Percentiles rank a stretch among this genome's conserved stretches.
phyloP scores from a whole-genome alignment of 2,329 filamentous ascomycete genomes.

The Colletotrichum eleusines region DNA sequence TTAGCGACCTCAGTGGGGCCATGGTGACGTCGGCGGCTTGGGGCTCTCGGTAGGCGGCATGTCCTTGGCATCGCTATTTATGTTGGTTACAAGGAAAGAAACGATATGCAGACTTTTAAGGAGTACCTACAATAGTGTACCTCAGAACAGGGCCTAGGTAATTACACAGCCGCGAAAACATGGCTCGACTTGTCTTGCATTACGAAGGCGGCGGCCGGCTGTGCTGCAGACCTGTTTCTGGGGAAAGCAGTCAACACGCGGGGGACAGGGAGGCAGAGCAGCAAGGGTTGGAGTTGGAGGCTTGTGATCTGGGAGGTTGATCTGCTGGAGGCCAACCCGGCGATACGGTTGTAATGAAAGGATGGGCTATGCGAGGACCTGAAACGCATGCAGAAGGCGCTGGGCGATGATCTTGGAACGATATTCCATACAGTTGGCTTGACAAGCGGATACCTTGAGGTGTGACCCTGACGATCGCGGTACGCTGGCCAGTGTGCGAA shows the following conservation, averaged over 20 bases:
- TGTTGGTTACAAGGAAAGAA: conserved; percentile 10
- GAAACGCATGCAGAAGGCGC: conserved; percentile 28
- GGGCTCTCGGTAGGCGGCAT: conserved; percentile 21
- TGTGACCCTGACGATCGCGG: conserved; percentile 33
- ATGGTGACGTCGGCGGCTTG: conserved; percentile 40
- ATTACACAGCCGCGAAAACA: not conserved
- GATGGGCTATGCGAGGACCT: conserved; percentile 31
- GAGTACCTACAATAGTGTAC: too few relatives aligned
- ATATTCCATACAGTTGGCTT: conserved; percentile 16
- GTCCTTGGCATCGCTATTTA: conserved; percentile 1
- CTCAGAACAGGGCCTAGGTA: not conserved
- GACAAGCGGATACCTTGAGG: conserved; percentile 25
- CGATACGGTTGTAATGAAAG: conserved; percentile 30
- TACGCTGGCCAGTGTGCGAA: not conserved
- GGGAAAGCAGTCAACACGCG: conserved; percentile 17
- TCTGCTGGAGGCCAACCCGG: conserved; percentile 12
- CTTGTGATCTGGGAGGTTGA: conserved; percentile 7
- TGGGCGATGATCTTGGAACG: conserved; percentile 29
- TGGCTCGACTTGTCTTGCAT: conserved; percentile 22
- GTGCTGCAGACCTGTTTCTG: conserved; percentile 24
- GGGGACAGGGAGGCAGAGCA: not conserved
- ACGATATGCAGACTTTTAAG: not conserved
- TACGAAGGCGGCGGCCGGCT: conserved; percentile 3
- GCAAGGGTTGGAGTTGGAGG: conserved; percentile 4
- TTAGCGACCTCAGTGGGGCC: conserved; percentile 14